Percentiles rank a stretch among this genome's conserved stretches.
Evolutionary conservation across 2,329 filamentous ascomycete species (phyloP).

Genomic region (Fusarium sp.): DNA sequence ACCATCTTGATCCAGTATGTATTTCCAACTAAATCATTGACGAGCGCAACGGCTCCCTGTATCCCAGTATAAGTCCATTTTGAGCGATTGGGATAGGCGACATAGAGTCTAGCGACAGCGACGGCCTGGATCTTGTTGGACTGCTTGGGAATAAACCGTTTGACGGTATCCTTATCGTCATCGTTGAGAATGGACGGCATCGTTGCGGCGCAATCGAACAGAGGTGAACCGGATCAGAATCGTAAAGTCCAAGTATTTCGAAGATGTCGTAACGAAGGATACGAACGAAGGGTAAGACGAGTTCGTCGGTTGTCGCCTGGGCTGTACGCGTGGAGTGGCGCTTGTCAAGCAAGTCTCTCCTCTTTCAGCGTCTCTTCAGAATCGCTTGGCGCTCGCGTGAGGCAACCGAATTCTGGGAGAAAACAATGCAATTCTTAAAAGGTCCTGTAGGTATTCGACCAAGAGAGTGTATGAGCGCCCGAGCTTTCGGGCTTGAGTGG

Average conservation of each 20-base stretch:
- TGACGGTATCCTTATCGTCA: conserved; percentile 96
- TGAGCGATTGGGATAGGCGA: conserved; percentile 86
- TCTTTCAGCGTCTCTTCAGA: conserved; percentile 41
- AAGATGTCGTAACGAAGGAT: conserved; percentile 7
- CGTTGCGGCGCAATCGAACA: conserved; percentile 43
- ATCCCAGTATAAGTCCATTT: conserved; percentile 96
- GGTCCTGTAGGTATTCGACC: conserved; percentile 20
- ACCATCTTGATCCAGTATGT: conserved; percentile 99
- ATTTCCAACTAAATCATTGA: conserved; percentile 93
- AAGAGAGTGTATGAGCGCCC: conserved; percentile 43
- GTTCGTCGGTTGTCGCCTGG: conserved; percentile 29
- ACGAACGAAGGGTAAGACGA: conserved; percentile 28
- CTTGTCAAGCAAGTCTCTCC: conserved; percentile 37
- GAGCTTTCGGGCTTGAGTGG: conserved; percentile 45
- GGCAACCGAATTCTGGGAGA: conserved; percentile 35
- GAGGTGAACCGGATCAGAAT: conserved; percentile 2
- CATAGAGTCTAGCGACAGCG: conserved; percentile 91
- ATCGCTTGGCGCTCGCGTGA: conserved; percentile 46
- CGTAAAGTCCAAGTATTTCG: conserved; percentile 5
- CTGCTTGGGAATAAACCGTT: conserved; percentile 91
- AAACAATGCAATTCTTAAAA: conserved; percentile 19
- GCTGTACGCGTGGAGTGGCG: conserved; percentile 46
- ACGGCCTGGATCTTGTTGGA: conserved; percentile 98
- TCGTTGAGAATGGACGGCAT: conserved; percentile 83
- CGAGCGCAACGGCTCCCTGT: conserved; percentile 90